These are phyloP conservation scores for Asterionellopsis glacialis DNA, from an alignment of 108 stramenopile species.

Conservation along the genomic window DNA sequence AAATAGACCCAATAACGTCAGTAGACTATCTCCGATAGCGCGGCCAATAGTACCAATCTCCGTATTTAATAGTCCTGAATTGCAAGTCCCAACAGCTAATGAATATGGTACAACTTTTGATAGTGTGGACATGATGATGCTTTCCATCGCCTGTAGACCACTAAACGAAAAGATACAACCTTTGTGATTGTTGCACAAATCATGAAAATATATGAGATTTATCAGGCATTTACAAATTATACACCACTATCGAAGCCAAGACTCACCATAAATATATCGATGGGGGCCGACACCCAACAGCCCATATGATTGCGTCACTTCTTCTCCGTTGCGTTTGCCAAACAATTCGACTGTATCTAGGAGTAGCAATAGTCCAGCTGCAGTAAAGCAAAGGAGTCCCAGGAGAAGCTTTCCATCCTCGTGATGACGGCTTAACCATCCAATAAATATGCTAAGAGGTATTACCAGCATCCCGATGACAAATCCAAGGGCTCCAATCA, in stretches of 20 bases:
- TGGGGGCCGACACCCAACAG: conserved; percentile 35
- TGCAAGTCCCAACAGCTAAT: conserved; percentile 80
- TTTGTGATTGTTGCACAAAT: conserved; percentile 40
- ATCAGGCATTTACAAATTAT: conserved; percentile 56
- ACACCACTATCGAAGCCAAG: conserved; percentile 41
- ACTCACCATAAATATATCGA: conserved; percentile 38
- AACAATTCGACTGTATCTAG: conserved; percentile 41
- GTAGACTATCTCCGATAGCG: conserved; percentile 58
- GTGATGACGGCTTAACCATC: conserved; percentile 40
- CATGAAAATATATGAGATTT: conserved; percentile 43
- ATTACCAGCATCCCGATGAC: conserved; percentile 65
- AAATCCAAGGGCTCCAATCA: conserved; percentile 63
- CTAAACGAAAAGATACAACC: conserved; percentile 47
- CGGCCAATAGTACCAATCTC: conserved; percentile 33
- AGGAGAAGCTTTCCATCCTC: conserved; percentile 41
- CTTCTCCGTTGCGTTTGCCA: conserved; percentile 16
- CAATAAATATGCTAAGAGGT: conserved; percentile 53
- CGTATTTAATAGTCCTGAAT: conserved; percentile 57
- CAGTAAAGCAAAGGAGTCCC: conserved; percentile 30
- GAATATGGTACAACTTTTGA: conserved; percentile 64
- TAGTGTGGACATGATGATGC: conserved; percentile 66
- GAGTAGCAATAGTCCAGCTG: conserved; percentile 39
- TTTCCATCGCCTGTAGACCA: conserved; percentile 50
- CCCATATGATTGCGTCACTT: background rate
- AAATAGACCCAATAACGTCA: conserved; percentile 55